These are phyloP conservation scores for Diplodia scrobiculata DNA, from an alignment of 2,329 filamentous ascomycete species.

Conservation along the genomic window DNA sequence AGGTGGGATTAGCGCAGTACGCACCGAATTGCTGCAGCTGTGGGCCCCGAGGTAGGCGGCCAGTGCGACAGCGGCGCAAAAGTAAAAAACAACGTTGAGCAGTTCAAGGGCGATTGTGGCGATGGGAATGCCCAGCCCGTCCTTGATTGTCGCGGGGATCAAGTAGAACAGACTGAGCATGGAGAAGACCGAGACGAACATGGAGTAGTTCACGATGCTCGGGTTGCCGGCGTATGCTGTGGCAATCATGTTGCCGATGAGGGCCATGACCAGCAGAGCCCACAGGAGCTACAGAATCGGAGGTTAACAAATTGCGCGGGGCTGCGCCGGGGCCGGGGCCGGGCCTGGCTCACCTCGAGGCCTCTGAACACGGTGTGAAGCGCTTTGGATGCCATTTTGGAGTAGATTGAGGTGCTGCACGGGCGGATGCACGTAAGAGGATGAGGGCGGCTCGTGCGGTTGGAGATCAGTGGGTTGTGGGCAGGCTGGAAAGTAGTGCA, in stretches of 20 bases:
- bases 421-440: conserved; percentile 25
- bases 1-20: conserved; percentile 35
- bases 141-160: conserved; percentile 58
- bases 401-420: conserved; percentile 31
- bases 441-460: conserved; percentile 7
- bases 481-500: conserved; percentile 6
- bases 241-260: conserved; percentile 65
- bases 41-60: conserved; percentile 68
- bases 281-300: conserved; percentile 57
- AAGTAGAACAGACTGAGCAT: conserved; percentile 69
- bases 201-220: conserved; percentile 61
- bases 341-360: conserved; percentile 44
- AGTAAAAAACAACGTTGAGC: conserved; percentile 66
- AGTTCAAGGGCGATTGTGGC: conserved; percentile 60
- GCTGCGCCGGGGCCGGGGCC: neutral
- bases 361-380: conserved; percentile 47
- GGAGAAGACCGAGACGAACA: conserved; percentile 68
- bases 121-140: conserved; percentile 56
- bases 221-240: conserved; percentile 57
- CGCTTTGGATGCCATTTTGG: conserved; percentile 46
- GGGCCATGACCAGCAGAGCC: conserved; percentile 61
- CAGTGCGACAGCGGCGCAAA: conserved; percentile 70
- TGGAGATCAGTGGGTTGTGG: conserved; percentile 9
- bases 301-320: conserved; percentile 25
- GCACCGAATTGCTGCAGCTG: conserved; percentile 65